Evolutionary conservation across 345 rosid species (phyloP).

Genomic region (Aquilaria yunnanensis): DNA sequence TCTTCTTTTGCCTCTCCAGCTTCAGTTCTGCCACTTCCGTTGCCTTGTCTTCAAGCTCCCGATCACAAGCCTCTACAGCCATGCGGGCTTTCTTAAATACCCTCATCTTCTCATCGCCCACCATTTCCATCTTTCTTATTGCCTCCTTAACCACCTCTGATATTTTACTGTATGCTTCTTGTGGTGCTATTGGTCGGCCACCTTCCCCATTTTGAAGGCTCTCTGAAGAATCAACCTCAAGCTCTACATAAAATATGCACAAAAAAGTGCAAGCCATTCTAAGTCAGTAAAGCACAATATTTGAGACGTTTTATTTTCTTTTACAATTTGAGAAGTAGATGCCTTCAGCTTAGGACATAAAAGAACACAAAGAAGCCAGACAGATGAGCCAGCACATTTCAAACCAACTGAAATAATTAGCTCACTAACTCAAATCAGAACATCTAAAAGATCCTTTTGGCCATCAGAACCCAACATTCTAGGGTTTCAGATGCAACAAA

Average conservation of each 20-base stretch:
- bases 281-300: not conserved
- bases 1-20: conserved; percentile 66
- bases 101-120: conserved; percentile 80
- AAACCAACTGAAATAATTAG: too few relatives aligned
- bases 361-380: too few relatives aligned
- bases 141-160: conserved; percentile 90
- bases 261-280: too few relatives aligned
- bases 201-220: conserved; percentile 71
- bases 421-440: too few relatives aligned
- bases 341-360: too few relatives aligned
- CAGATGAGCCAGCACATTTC: too few relatives aligned
- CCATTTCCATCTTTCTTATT: conserved; percentile 88
- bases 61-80: conserved; percentile 74
- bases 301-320: too few relatives aligned
- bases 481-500: too few relatives aligned
- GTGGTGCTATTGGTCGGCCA: conserved; percentile 75
- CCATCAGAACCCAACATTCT: too few relatives aligned
- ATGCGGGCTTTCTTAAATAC: conserved; percentile 81
- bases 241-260: conserved; percentile 33
- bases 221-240: conserved; percentile 79
- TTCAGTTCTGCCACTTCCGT: conserved; percentile 69
- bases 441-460: too few relatives aligned
- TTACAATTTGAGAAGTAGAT: too few relatives aligned
- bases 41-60: conserved; percentile 83
- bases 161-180: conserved; percentile 86